phyloP scores from a whole-genome alignment of 768 basidiomycete species.

The Suillus luteus region DNA sequence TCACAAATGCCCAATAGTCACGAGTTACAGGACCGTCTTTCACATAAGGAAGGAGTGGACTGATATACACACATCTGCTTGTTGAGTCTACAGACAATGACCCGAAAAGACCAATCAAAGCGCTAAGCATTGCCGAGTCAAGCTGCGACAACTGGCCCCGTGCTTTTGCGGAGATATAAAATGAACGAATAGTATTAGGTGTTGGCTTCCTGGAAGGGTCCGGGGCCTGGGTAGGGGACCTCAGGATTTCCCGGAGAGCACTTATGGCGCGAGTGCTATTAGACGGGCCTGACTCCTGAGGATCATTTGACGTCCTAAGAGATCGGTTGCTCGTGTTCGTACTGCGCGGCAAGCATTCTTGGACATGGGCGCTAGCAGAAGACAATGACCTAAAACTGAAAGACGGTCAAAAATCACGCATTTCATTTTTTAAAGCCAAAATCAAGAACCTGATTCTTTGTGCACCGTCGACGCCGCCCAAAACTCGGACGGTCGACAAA shows the following conservation, averaged over 20 bases:
- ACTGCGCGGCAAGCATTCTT: background rate
- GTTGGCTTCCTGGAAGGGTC: slow-evolving; percentile 18
- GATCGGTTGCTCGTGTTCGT: background rate
- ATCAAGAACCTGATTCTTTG: background rate
- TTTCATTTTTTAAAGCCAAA: background rate
- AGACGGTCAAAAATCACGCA: background rate
- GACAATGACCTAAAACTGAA: background rate
- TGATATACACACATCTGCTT: slow-evolving; percentile 28
- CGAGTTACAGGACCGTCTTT: slow-evolving; percentile 17
- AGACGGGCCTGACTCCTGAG: background rate
- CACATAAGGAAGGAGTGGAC: slow-evolving; percentile 33
- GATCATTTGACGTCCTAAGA: background rate
- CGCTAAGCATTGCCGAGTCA: slow-evolving; percentile 37
- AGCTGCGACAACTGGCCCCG: slow-evolving; percentile 38
- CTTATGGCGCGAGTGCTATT: slow-evolving; percentile 5
- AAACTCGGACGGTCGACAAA: slow-evolving; percentile 51
- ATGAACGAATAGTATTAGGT: slow-evolving; percentile 37
- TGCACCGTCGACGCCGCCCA: slow-evolving; percentile 38
- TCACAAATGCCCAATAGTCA: slow-evolving; percentile 52
- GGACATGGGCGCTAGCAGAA: slow-evolving; percentile 8
- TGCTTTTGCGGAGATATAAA: slow-evolving; percentile 42
- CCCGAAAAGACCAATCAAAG: slow-evolving; percentile 52
- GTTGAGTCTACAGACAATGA: slow-evolving; percentile 43
- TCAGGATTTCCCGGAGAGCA: slow-evolving; percentile 1
- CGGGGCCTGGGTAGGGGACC: background rate